Percentiles rank a stretch among this genome's conserved stretches.
These are phyloP conservation scores for grape (Vitis vinifera) DNA, from an alignment of 164 flowering plant species.

Conservation along the genomic window ASM3070453v1 NC_081823.1:7027001-7027500, in stretches of 20 bases:
- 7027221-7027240: too few species aligned
- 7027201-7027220: too few species aligned
- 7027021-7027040: background rate
- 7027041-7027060: too few species aligned
- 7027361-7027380: slow-evolving; percentile 73
- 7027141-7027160: too few species aligned
- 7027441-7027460: slow-evolving; percentile 97
- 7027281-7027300: background rate
- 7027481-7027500: background rate
- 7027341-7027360: background rate
- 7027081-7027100: background rate
- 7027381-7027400: slow-evolving; percentile 79
- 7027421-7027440: slow-evolving; percentile 85
- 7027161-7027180: too few species aligned
- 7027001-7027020: background rate
- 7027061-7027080: too few species aligned
- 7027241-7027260: too few species aligned
- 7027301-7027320: background rate
- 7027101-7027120: background rate
- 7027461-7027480: slow-evolving; percentile 26
- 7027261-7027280: too few species aligned
- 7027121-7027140: too few species aligned
- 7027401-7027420: slow-evolving; percentile 76
- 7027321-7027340: background rate
- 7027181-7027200: too few species aligned